Percentiles rank a stretch among this genome's conserved stretches.
Conservation (phyloP, 2,329 filamentous ascomycete species). For the Coniochaeta pulveracea region DNA sequence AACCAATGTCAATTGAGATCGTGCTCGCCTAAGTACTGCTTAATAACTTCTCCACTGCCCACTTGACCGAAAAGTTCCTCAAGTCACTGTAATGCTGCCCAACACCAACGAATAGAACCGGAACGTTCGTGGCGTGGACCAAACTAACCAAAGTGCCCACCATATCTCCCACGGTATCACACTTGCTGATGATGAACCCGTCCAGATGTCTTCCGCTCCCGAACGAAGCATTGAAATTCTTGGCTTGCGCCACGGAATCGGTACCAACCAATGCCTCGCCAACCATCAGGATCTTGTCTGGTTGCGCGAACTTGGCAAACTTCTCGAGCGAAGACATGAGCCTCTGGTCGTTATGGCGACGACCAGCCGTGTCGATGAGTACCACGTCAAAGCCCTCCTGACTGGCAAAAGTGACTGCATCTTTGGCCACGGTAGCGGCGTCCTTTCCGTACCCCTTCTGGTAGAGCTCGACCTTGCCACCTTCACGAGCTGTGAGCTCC, state of each 20-base stretch:
- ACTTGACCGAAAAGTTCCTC: constrained; percentile 57
- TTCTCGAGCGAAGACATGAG: constrained; percentile 97
- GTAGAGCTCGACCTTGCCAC: constrained; percentile 78
- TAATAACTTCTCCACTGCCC: constrained; percentile 57
- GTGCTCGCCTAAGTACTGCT: constrained; percentile 34
- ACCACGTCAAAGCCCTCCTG: constrained; percentile 80
- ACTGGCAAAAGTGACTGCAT: constrained; percentile 73
- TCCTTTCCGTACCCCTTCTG: constrained; percentile 98
- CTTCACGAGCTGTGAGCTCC: constrained; percentile 76
- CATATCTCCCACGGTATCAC: constrained; percentile 99
- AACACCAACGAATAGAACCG: constrained; percentile 80
- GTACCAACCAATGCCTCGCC: constrained; percentile 79
- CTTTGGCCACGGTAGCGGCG: constrained; percentile 87
- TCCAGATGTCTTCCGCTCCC: constrained; percentile 71
- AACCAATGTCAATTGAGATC: no score
- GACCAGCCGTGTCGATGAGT: constrained; percentile 89
- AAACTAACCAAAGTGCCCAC: constrained; percentile 91
- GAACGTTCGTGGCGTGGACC: constrained; percentile 93
- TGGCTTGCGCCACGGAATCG: constrained; percentile 87
- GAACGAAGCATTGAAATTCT: constrained; percentile 93
- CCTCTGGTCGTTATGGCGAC: constrained; percentile 87
- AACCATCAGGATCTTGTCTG: constrained; percentile 98
- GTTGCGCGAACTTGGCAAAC: constrained; percentile 89
- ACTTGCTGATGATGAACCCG: constrained; percentile 97
- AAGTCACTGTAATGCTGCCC: constrained; percentile 60